A percentile compares a stretch with the other conserved stretches of the same genome.
phyloP scores from a whole-genome alignment of 2,329 filamentous ascomycete species.

The Sclerotinia trifoliorum region DNA sequence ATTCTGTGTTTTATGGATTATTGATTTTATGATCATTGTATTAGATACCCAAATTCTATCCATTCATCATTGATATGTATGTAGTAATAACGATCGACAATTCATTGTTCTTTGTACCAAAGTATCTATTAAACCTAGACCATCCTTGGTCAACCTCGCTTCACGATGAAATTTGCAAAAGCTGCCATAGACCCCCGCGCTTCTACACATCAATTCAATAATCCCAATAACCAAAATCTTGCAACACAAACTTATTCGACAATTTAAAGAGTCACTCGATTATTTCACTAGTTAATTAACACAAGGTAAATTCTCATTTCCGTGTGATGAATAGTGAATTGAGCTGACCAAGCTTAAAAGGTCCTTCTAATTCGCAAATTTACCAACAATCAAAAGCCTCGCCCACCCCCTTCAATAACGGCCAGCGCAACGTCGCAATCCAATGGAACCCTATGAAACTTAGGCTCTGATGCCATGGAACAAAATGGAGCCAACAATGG shows the following conservation, averaged over 20 bases:
- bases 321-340: slow-evolving; percentile 19
- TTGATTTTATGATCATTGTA: slow-evolving; percentile 5
- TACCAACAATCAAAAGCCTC: slow-evolving; percentile 18
- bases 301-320: slow-evolving; percentile 2
- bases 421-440: slow-evolving; percentile 35
- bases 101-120: slow-evolving; percentile 19
- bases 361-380: slow-evolving; percentile 5
- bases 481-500: slow-evolving; percentile 40
- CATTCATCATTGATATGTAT: slow-evolving; percentile 9
- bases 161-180: slow-evolving; percentile 23
- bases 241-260: slow-evolving; percentile 12
- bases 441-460: slow-evolving; percentile 40
- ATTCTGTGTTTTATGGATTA: background rate
- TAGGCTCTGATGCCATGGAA: slow-evolving; percentile 42
- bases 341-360: slow-evolving; percentile 26
- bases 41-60: slow-evolving; percentile 9
- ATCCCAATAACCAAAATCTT: slow-evolving; percentile 1
- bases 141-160: slow-evolving; percentile 23
- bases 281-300: background rate
- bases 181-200: slow-evolving; percentile 14
- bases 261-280: background rate
- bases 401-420: slow-evolving; percentile 24
- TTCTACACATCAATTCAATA: slow-evolving; percentile 20
- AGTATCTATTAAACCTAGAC: slow-evolving; percentile 10
- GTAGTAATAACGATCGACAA: slow-evolving; percentile 13